Percentiles rank a stretch among this genome's conserved stretches.
Evolutionary conservation across 2,329 filamentous ascomycete genomes (phyloP).

Genomic region (Nakataea oryzae): DNA sequence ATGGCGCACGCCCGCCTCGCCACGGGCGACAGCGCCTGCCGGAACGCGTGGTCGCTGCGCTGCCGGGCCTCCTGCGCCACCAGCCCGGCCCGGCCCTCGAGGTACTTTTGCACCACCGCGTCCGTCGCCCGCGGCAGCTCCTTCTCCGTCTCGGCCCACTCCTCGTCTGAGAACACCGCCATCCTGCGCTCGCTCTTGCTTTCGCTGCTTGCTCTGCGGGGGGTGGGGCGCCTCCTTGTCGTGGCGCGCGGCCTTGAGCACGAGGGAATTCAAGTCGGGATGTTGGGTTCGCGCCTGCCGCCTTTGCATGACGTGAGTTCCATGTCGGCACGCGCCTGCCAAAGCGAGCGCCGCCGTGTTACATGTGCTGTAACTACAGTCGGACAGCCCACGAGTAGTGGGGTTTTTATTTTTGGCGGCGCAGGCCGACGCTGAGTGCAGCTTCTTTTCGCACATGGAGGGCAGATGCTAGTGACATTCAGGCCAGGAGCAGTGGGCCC

Average conservation of each 20-base stretch:
- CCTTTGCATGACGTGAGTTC: too few relatives aligned
- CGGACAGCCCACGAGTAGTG: background rate
- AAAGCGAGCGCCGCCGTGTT: too few relatives aligned
- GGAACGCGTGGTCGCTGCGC: constrained; percentile 66
- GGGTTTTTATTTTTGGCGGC: too few relatives aligned
- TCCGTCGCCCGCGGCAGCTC: constrained; percentile 52
- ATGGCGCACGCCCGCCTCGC: constrained; percentile 70
- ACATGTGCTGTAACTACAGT: too few relatives aligned
- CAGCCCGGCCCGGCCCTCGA: constrained; percentile 63
- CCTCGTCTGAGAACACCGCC: constrained; percentile 37
- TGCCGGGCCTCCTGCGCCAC: constrained; percentile 73
- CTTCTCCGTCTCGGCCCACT: constrained; percentile 46
- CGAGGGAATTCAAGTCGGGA: too few relatives aligned
- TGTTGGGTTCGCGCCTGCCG: too few relatives aligned
- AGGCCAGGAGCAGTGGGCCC: background rate
- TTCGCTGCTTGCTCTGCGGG: too few relatives aligned
- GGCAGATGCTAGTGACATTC: background rate
- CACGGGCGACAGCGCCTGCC: constrained; percentile 65
- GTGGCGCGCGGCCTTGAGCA: too few relatives aligned
- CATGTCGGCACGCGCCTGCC: too few relatives aligned
- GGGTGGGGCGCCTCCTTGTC: too few relatives aligned
- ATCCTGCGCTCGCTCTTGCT: background rate
- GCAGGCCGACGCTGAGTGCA: too few relatives aligned
- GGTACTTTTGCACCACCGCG: constrained; percentile 73
- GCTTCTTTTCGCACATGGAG: too few relatives aligned